Evolutionary conservation across 108 stramenopile genomes (phyloP).

Genomic region (Aurantiochytrium sp.): DNA sequence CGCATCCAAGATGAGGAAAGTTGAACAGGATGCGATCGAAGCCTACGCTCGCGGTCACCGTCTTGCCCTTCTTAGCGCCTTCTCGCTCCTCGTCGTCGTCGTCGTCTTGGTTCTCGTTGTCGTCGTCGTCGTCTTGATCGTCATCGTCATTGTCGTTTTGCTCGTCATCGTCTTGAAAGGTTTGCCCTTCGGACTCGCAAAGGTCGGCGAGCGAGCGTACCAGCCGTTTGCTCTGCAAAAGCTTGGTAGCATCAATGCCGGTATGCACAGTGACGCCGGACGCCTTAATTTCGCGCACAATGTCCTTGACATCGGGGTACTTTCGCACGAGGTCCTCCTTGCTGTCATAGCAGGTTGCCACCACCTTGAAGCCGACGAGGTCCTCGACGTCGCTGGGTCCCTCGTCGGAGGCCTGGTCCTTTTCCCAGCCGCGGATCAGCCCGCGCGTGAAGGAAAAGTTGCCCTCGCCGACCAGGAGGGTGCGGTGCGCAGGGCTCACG

Average conservation of each 20-base stretch:
- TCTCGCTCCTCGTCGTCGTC: background rate
- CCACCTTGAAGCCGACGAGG: background rate
- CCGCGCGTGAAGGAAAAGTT: constrained; percentile 7
- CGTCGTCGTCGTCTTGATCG: background rate
- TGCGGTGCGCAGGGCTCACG: background rate
- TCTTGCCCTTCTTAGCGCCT: background rate
- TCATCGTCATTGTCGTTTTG: background rate
- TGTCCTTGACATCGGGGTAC: constrained; percentile 10
- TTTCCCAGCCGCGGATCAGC: background rate
- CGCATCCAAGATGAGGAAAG: background rate
- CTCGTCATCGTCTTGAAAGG: background rate
- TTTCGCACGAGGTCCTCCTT: background rate
- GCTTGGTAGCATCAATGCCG: background rate
- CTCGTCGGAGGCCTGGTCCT: background rate
- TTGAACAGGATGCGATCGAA: background rate
- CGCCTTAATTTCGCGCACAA: background rate
- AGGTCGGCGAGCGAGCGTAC: background rate
- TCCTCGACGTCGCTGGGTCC: background rate
- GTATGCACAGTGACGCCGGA: background rate
- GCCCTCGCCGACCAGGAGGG: background rate
- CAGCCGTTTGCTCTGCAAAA: background rate
- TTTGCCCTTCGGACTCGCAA: background rate
- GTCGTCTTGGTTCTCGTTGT: background rate
- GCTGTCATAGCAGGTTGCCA: background rate
- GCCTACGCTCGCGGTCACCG: background rate